Percentiles rank a stretch among this genome's conserved stretches.
phyloP scores from a whole-genome alignment of 441 rosid genomes.

The Erysimum pusillum region DNA sequence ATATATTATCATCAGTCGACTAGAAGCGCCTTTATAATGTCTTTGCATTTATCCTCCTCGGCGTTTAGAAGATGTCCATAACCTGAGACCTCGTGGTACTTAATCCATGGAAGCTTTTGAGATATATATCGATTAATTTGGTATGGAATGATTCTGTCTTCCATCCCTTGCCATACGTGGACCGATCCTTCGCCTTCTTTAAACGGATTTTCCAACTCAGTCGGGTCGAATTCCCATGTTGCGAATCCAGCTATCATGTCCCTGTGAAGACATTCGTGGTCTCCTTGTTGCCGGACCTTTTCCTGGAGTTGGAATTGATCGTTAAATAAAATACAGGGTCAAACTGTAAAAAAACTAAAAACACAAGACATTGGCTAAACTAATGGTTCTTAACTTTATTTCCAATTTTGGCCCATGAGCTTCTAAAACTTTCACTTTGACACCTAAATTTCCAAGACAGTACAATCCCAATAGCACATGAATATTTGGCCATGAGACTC shows the following conservation, averaged over 20 bases:
- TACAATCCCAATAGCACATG: too few relatives aligned
- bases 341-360: background rate
- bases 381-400: background rate
- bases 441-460: background rate
- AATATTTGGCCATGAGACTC: too few relatives aligned
- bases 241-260: constrained; percentile 60
- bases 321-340: background rate
- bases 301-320: constrained; percentile 8
- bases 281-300: constrained; percentile 54
- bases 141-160: constrained; percentile 59
- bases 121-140: constrained; percentile 54
- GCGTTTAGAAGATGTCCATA: constrained; percentile 54
- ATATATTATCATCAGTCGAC: constrained; percentile 16
- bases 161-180: constrained; percentile 66
- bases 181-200: constrained; percentile 53
- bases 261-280: constrained; percentile 57
- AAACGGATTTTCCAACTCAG: constrained; percentile 60
- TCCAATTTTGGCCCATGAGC: background rate
- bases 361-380: background rate
- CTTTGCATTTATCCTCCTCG: constrained; percentile 38
- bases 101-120: constrained; percentile 64
- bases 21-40: constrained; percentile 35
- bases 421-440: background rate
- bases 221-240: constrained; percentile 71
- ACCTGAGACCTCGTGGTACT: constrained; percentile 60